Conservation (phyloP, 805 yeast species). For the Yamadazyma kitorensis region DNA sequence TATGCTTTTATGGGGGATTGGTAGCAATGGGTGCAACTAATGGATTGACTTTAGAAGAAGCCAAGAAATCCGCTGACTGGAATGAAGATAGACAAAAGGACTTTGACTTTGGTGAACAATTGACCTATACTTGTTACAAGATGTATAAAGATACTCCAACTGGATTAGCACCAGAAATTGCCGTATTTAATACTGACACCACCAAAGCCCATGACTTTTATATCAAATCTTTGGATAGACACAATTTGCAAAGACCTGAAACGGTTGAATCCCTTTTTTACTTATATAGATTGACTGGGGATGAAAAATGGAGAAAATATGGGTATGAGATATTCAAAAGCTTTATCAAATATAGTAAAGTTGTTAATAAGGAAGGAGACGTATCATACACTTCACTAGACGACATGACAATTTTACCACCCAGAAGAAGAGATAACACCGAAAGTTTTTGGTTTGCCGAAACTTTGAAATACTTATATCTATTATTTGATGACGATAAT, state of each 20-base stretch:
- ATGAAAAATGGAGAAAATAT: slow-evolving; percentile 80
- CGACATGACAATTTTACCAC: slow-evolving; percentile 59
- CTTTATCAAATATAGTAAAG: slow-evolving; percentile 58
- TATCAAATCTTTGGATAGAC: slow-evolving; percentile 71
- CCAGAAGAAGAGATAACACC: slow-evolving; percentile 65
- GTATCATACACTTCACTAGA: slow-evolving; percentile 59
- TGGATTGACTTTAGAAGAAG: slow-evolving; percentile 58
- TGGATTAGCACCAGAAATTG: slow-evolving; percentile 88
- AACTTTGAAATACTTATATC: slow-evolving; percentile 80
- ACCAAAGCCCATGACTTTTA: slow-evolving; percentile 51
- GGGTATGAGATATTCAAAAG: slow-evolving; percentile 82
- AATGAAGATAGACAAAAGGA: slow-evolving; percentile 56
- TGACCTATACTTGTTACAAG: slow-evolving; percentile 77
- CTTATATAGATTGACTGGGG: slow-evolving; percentile 75
- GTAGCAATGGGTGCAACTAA: slow-evolving; percentile 87
- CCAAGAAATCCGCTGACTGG: slow-evolving; percentile 58
- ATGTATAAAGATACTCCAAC: slow-evolving; percentile 74
- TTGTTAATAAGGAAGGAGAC: slow-evolving; percentile 41
- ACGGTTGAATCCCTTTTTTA: slow-evolving; percentile 86
- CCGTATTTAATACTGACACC: slow-evolving; percentile 65
- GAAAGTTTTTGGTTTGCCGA: slow-evolving; percentile 95
- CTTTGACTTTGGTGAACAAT: slow-evolving; percentile 65
- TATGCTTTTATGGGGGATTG: slow-evolving; percentile 87
- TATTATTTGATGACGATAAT: slow-evolving; percentile 67
- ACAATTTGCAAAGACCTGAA: slow-evolving; percentile 90